Percentiles rank a stretch among this genome's conserved stretches.
Conservation (phyloP, 208 protist genomes). For the Trypanosoma grayi region DNA sequence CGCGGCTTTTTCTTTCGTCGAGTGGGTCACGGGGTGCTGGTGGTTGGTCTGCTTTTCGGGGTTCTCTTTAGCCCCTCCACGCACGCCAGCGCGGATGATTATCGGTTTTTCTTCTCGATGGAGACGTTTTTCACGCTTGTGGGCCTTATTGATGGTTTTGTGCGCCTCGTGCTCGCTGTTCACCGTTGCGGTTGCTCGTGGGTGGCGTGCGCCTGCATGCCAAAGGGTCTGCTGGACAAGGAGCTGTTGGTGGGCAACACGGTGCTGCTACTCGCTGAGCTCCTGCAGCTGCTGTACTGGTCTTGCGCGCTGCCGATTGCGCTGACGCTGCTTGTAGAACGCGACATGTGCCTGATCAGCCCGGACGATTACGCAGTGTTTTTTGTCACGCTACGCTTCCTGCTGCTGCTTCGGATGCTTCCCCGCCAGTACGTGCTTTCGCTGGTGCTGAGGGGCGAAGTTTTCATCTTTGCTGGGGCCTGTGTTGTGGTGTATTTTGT, state of each 20-base stretch:
- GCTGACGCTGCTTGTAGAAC: slow-evolving; percentile 52
- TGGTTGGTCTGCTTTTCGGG: slow-evolving; percentile 53
- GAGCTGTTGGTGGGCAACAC: slow-evolving; percentile 52
- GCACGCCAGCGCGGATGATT: slow-evolving; percentile 28
- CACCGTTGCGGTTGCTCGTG: slow-evolving; percentile 46
- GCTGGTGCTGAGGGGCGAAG: slow-evolving; percentile 25
- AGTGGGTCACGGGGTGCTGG: slow-evolving; percentile 40
- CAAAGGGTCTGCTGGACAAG: background rate
- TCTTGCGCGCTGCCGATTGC: slow-evolving; percentile 40
- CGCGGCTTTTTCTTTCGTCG: slow-evolving; percentile 40
- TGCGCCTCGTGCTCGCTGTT: slow-evolving; percentile 43
- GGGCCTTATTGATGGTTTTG: slow-evolving; percentile 42
- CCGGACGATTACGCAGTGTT: slow-evolving; percentile 50
- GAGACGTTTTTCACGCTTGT: slow-evolving; percentile 53
- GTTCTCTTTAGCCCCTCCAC: slow-evolving; percentile 56
- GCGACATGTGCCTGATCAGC: slow-evolving; percentile 35
- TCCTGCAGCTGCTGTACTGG: slow-evolving; percentile 69
- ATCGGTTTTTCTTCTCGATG: slow-evolving; percentile 59
- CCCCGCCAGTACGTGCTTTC: slow-evolving; percentile 52
- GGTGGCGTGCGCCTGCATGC: slow-evolving; percentile 12
- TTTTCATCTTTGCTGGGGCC: slow-evolving; percentile 30
- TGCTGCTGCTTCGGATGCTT: slow-evolving; percentile 59
- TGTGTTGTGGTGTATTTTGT: slow-evolving; percentile 55
- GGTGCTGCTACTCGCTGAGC: slow-evolving; percentile 51
- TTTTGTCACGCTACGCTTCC: slow-evolving; percentile 66